Evolutionary conservation across 2,329 filamentous ascomycete species (phyloP).

Genomic region (Arthrobotrys entomopaga): DNA sequence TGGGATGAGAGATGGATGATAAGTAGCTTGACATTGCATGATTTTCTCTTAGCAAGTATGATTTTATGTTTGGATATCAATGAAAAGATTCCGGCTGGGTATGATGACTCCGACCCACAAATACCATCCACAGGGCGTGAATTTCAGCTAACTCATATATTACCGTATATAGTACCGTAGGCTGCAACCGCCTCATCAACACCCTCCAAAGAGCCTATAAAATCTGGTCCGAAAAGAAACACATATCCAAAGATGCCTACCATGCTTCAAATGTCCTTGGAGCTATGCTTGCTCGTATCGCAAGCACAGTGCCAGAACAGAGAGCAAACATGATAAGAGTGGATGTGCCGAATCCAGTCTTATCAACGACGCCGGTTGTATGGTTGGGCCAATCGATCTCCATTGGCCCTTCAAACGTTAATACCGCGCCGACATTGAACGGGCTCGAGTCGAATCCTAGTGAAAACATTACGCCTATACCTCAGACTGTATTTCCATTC

Average conservation of each 20-base stretch:
- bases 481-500: background rate
- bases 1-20: slow-evolving; percentile 51
- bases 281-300: slow-evolving; percentile 61
- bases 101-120: background rate
- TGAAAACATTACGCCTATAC: background rate
- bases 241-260: slow-evolving; percentile 63
- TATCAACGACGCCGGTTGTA: background rate
- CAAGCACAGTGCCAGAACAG: background rate
- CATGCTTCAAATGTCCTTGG: slow-evolving; percentile 64
- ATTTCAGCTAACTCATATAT: background rate
- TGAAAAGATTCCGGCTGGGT: slow-evolving; percentile 14
- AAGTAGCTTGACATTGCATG: slow-evolving; percentile 35
- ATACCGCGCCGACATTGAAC: background rate
- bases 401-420: background rate
- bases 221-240: slow-evolving; percentile 64
- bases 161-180: background rate
- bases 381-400: background rate
- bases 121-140: background rate
- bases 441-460: background rate
- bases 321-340: background rate
- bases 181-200: slow-evolving; percentile 56
- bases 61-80: slow-evolving; percentile 61
- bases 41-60: slow-evolving; percentile 51
- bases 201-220: slow-evolving; percentile 63
- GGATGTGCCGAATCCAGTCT: background rate